Percentiles rank a stretch among this genome's conserved stretches.
Evolutionary conservation across 2,329 filamentous ascomycete genomes (phyloP).

Genomic region (Pezicula neosporulosa): DNA sequence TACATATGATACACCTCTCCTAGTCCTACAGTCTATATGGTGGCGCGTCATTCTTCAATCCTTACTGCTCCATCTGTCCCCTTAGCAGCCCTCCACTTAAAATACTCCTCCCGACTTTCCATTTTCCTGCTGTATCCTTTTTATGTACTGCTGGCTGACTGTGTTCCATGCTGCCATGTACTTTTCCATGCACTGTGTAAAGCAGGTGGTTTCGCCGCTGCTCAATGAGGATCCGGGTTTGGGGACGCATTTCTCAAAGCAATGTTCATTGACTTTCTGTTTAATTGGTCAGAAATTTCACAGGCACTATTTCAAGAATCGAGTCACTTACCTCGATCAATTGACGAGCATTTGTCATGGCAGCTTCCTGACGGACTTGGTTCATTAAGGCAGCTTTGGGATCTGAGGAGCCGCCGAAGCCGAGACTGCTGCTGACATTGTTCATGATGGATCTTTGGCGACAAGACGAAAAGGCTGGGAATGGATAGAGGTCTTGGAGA

Average conservation of each 20-base stretch:
- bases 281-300: conserved; percentile 39
- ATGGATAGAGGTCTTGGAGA: neutral
- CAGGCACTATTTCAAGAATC: conserved; percentile 45
- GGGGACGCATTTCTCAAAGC: conserved; percentile 74
- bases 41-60: neutral
- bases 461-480: neutral
- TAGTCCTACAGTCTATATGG: neutral
- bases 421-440: conserved; percentile 19
- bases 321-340: conserved; percentile 63
- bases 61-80: no score
- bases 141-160: conserved; percentile 66
- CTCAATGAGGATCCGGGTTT: conserved; percentile 62
- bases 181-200: conserved; percentile 78
- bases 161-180: conserved; percentile 80
- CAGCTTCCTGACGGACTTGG: conserved; percentile 51
- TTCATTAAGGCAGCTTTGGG: conserved; percentile 45
- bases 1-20: no score
- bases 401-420: conserved; percentile 18
- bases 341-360: conserved; percentile 63
- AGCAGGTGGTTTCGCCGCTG: conserved; percentile 65
- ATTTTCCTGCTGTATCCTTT: conserved; percentile 26
- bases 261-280: conserved; percentile 78
- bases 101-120: conserved; percentile 22
- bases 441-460: conserved; percentile 19
- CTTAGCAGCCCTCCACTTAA: conserved; percentile 4